Conservation (phyloP, 140 eudicot genomes). For the Erigeron philadelphicus region DNA sequence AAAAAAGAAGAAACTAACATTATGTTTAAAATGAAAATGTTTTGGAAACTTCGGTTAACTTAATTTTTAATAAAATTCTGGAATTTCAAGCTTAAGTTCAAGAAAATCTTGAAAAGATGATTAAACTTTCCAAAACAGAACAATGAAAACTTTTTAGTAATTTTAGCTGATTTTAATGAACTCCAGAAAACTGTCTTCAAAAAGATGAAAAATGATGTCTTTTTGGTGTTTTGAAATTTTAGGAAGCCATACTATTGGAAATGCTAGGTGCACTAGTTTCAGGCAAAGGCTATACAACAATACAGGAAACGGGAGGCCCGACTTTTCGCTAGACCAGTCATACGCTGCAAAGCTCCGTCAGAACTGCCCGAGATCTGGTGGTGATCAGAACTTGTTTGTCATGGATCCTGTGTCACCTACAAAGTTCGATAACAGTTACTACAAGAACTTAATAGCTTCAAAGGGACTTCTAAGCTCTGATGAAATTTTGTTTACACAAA, state of each 20-base stretch:
- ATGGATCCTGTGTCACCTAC: slow-evolving; percentile 51
- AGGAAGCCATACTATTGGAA: slow-evolving; percentile 72
- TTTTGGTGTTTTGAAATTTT: slow-evolving; percentile 12
- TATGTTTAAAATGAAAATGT: too few relatives aligned
- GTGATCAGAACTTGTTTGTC: slow-evolving; percentile 67
- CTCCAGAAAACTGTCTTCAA: not conserved
- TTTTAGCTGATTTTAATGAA: too few relatives aligned
- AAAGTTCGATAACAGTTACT: slow-evolving; percentile 63
- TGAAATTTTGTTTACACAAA: slow-evolving; percentile 61
- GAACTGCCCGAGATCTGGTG: slow-evolving; percentile 68
- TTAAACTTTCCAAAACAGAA: not conserved
- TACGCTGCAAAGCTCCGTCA: slow-evolving; percentile 54
- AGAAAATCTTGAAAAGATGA: not conserved
- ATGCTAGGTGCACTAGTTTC: slow-evolving; percentile 68
- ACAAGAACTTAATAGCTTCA: slow-evolving; percentile 53
- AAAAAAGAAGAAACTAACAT: too few relatives aligned
- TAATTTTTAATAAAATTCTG: not conserved
- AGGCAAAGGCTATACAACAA: slow-evolving; percentile 80
- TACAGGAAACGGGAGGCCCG: slow-evolving; percentile 51
- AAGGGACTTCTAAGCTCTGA: slow-evolving; percentile 68
- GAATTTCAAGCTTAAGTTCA: too few relatives aligned
- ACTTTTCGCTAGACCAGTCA: slow-evolving; percentile 41
- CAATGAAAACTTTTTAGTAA: not conserved
- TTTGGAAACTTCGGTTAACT: too few relatives aligned
- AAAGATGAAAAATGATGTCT: not conserved